These are phyloP conservation scores for Erysimum cheiranthoides DNA, from an alignment of 345 rosid species.

Conservation along the genomic window DNA sequence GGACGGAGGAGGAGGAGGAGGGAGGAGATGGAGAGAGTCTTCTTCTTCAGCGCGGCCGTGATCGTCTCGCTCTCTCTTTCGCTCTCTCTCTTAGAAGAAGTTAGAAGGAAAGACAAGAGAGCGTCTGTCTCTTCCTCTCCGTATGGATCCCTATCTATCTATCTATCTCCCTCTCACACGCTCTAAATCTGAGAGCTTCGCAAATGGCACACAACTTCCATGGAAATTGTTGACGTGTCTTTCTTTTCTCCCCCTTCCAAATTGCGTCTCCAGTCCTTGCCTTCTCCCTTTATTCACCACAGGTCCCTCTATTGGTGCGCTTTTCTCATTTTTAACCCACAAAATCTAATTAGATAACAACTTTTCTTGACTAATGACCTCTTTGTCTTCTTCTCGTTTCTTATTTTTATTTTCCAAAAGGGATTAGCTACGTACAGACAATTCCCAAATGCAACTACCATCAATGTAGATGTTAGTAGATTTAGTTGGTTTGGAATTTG, in stretches of 20 bases:
- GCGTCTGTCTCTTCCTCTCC: not conserved
- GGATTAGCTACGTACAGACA: conserved; percentile 1
- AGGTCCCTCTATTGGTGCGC: conserved; percentile 27
- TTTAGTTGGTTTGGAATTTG: conserved; percentile 29
- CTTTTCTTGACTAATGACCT: conserved; percentile 20
- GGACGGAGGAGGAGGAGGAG: conserved; percentile 32
- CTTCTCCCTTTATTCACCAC: not conserved
- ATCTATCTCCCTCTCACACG: not conserved
- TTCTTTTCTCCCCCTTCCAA: conserved; percentile 30
- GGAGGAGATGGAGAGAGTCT: conserved; percentile 33
- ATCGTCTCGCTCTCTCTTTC: not conserved
- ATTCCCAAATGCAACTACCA: conserved; percentile 10
- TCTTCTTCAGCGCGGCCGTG: conserved; percentile 22
- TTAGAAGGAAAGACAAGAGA: conserved; percentile 2
- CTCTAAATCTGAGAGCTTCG: conserved; percentile 30
- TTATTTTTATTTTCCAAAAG: not conserved
- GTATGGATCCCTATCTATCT: not conserved
- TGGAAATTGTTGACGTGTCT: conserved; percentile 45
- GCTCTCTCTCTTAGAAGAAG: not conserved
- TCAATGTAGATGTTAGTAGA: conserved; percentile 3
- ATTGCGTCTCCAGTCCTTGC: conserved; percentile 26
- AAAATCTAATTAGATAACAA: not conserved
- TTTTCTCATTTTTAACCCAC: not conserved
- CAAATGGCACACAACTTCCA: conserved; percentile 38
- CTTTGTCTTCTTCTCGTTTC: not conserved